Conservation (phyloP, 257 asterid genomes). For the Solanum medicagineum region DNA sequence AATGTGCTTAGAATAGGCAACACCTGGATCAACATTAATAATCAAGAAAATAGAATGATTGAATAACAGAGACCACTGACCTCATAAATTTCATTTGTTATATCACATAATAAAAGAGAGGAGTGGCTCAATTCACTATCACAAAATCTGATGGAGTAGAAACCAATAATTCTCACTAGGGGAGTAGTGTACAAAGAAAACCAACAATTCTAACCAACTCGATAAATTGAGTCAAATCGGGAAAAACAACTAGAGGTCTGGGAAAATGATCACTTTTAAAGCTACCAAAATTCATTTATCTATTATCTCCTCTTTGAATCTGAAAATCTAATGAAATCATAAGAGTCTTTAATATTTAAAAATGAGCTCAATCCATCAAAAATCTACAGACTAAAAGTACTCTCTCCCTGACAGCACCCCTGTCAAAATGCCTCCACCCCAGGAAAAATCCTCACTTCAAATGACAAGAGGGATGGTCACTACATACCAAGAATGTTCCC, state of each 20-base stretch:
- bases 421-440: neutral
- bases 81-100: neutral
- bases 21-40: slow-evolving; percentile 29
- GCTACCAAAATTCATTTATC: neutral
- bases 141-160: neutral
- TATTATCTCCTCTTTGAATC: neutral
- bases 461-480: neutral
- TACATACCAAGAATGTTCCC: slow-evolving; percentile 43
- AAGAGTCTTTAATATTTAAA: neutral
- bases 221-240: neutral
- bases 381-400: neutral
- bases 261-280: neutral
- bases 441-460: neutral
- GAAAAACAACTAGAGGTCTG: neutral
- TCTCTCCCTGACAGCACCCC: neutral
- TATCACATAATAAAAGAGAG: neutral
- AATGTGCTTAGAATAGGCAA: slow-evolving; percentile 70
- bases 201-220: neutral
- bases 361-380: neutral
- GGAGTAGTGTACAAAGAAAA: neutral
- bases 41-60: neutral
- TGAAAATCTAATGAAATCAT: neutral
- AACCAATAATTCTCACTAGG: neutral
- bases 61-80: neutral
- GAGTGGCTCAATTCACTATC: neutral